Conservation (phyloP, 495 filamentous ascomycete species). For the Xylaria curta region DNA sequence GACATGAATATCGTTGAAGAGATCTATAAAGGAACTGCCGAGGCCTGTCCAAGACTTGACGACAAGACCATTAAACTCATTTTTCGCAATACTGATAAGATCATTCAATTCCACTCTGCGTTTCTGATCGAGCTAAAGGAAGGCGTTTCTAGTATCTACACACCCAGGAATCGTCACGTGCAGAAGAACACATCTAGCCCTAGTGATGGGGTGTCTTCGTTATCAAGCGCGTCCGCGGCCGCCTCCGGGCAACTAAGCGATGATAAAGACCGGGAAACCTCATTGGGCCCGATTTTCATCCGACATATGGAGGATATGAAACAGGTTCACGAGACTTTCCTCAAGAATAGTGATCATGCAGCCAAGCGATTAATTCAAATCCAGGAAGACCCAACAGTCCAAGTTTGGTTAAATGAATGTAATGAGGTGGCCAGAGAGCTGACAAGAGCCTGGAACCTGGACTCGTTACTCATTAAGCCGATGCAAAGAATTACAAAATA, state of each 20-base stretch:
- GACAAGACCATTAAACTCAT: conserved; percentile 82
- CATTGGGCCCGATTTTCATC: conserved; percentile 79
- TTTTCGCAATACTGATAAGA: conserved; percentile 88
- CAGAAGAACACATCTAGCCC: conserved; percentile 43
- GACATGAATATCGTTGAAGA: conserved; percentile 97
- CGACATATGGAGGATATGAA: conserved; percentile 79
- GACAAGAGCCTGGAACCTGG: conserved; percentile 90
- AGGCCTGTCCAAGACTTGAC: conserved; percentile 79
- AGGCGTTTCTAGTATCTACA: conserved; percentile 76
- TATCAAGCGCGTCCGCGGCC: conserved; percentile 38
- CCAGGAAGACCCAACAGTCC: conserved; percentile 74
- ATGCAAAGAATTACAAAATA: conserved; percentile 93
- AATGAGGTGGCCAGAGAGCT: conserved; percentile 85
- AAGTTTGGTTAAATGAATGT: conserved; percentile 92
- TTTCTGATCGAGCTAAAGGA: conserved; percentile 82
- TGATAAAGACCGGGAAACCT: conserved; percentile 73
- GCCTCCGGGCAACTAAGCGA: conserved; percentile 46
- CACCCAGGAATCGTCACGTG: conserved; percentile 53
- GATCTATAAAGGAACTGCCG: conserved; percentile 95
- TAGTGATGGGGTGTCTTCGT: conserved; percentile 39
- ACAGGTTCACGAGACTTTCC: conserved; percentile 80
- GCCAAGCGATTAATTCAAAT: conserved; percentile 77
- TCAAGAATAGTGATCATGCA: conserved; percentile 85
- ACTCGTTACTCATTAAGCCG: conserved; percentile 93
- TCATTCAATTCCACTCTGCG: conserved; percentile 78